Percentiles rank a stretch among this genome's conserved stretches.
Conservation (phyloP, 495 filamentous ascomycete genomes). For the Aspergillus cavernicola region DNA sequence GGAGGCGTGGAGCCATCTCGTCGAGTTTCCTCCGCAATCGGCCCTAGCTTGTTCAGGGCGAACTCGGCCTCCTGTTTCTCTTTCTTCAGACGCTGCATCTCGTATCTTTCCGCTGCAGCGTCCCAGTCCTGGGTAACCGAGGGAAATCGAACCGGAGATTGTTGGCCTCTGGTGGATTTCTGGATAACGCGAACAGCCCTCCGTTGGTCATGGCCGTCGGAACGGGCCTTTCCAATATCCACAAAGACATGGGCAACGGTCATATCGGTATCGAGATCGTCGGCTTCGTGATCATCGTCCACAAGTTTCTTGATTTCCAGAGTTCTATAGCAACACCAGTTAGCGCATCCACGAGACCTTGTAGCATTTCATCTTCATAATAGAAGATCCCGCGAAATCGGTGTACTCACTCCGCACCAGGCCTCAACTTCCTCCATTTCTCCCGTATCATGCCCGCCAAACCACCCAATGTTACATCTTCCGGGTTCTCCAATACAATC, state of each 20-base stretch:
- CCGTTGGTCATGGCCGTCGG: slow-evolving; percentile 35
- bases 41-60: slow-evolving; percentile 2
- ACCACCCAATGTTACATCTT: slow-evolving; percentile 28
- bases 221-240: slow-evolving; percentile 30
- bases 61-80: slow-evolving; percentile 5
- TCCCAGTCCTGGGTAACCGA: slow-evolving; percentile 38
- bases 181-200: slow-evolving; percentile 34
- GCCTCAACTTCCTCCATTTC: slow-evolving; percentile 34
- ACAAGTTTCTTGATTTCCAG: slow-evolving; percentile 38
- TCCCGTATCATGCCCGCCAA: slow-evolving; percentile 32
- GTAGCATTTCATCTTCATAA: background rate
- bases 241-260: slow-evolving; percentile 40
- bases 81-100: slow-evolving; percentile 13
- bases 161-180: slow-evolving; percentile 13
- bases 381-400: background rate
- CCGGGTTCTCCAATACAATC: slow-evolving; percentile 28
- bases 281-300: slow-evolving; percentile 30
- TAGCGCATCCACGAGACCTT: slow-evolving; percentile 1
- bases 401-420: slow-evolving; percentile 29
- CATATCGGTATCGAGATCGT: slow-evolving; percentile 32
- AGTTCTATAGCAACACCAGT: slow-evolving; percentile 25
- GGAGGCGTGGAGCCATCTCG: background rate
- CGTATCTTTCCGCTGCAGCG: slow-evolving; percentile 16
- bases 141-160: slow-evolving; percentile 25
- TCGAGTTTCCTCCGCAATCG: slow-evolving; percentile 11